These are phyloP conservation scores for Hypoxylon rickii DNA, from an alignment of 495 filamentous ascomycete genomes.

Conservation along the genomic window DNA sequence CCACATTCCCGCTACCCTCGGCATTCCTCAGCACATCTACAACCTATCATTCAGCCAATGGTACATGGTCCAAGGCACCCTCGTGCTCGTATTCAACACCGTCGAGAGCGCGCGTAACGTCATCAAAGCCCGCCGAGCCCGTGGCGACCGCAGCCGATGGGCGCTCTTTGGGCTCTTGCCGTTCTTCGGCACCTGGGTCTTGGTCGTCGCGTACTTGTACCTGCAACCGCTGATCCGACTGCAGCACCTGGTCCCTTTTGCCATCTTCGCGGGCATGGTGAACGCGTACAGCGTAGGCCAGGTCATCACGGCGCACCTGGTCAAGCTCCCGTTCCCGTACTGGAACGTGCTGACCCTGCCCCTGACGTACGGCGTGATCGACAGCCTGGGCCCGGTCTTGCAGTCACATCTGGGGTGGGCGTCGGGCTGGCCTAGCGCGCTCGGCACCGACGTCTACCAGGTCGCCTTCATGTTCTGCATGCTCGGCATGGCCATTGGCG, in stretches of 20 bases:
- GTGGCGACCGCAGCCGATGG: slow-evolving; percentile 67
- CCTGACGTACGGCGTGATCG: slow-evolving; percentile 72
- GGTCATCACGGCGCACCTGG: slow-evolving; percentile 92
- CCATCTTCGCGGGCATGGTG: slow-evolving; percentile 81
- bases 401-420: slow-evolving; percentile 56
- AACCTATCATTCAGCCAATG: slow-evolving; percentile 83
- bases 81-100: slow-evolving; percentile 85
- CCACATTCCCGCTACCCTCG: slow-evolving; percentile 65
- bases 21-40: slow-evolving; percentile 72
- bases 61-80: slow-evolving; percentile 88
- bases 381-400: slow-evolving; percentile 72
- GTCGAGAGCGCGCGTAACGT: slow-evolving; percentile 76
- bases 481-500: slow-evolving; percentile 76
- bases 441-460: slow-evolving; percentile 77
- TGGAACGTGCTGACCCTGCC: slow-evolving; percentile 76
- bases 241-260: slow-evolving; percentile 83
- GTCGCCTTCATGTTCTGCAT: slow-evolving; percentile 85
- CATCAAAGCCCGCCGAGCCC: slow-evolving; percentile 73
- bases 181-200: slow-evolving; percentile 72
- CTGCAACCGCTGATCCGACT: slow-evolving; percentile 83
- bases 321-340: slow-evolving; percentile 83
- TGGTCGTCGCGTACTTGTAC: slow-evolving; percentile 76
- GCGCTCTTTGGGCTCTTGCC: slow-evolving; percentile 83
- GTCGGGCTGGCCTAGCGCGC: slow-evolving; percentile 73
- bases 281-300: slow-evolving; percentile 94